Conservation (phyloP, 352 stramenopile genomes). For the Pythium coloratum region DNA sequence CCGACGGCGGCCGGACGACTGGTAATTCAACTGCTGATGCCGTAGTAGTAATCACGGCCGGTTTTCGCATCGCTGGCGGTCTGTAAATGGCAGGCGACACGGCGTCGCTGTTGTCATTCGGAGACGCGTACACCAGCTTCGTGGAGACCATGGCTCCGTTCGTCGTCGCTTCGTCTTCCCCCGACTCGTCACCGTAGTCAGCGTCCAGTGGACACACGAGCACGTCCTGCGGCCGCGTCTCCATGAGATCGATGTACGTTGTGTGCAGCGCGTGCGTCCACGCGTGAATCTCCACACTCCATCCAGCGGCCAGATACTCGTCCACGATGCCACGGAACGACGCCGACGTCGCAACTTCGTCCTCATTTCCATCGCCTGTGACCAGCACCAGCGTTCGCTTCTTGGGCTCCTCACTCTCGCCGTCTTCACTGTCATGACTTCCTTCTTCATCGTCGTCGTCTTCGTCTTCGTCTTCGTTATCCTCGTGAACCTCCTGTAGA, state of each 20-base stretch:
- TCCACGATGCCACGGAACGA: slow-evolving; percentile 11
- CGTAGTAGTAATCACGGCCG: not conserved
- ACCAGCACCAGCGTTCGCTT: slow-evolving; percentile 10
- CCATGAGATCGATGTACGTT: slow-evolving; percentile 16
- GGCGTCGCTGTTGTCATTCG: not conserved
- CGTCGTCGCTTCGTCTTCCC: slow-evolving; percentile 1
- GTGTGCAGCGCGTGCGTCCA: slow-evolving; percentile 9
- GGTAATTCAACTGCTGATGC: not conserved
- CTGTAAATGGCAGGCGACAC: not conserved
- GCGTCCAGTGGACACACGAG: slow-evolving; percentile 3
- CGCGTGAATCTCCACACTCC: slow-evolving; percentile 14
- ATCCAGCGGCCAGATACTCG: slow-evolving; percentile 5
- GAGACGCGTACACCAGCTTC: slow-evolving; percentile 12
- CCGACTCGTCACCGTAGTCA: not conserved
- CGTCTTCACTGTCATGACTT: not conserved
- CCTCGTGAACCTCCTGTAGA: not conserved
- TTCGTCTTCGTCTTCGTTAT: not conserved
- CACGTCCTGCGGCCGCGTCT: slow-evolving; percentile 2
- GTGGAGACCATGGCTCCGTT: not conserved
- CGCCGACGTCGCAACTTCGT: not conserved
- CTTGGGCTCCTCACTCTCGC: not conserved
- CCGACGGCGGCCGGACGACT: not conserved
- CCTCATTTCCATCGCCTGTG: slow-evolving; percentile 12
- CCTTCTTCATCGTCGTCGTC: not conserved
- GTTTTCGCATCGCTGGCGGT: not conserved